A percentile compares a stretch with the other conserved stretches of the same genome.
phyloP scores from a whole-genome alignment of 2,329 filamentous ascomycete genomes.

The Cercospora sp. region DNA sequence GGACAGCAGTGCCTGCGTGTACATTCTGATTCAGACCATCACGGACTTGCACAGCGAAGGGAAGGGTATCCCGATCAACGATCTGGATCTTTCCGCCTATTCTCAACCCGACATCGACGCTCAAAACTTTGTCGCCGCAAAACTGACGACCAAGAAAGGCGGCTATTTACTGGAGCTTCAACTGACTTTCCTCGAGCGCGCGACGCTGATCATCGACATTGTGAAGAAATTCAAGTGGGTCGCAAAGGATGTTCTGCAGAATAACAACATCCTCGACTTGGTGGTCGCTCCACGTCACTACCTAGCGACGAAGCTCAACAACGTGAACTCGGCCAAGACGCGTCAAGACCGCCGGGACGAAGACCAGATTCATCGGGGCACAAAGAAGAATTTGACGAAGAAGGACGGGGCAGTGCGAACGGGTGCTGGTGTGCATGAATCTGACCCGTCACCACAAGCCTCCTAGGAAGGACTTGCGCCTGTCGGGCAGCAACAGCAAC shows the following conservation, averaged over 20 bases:
- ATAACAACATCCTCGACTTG: neutral
- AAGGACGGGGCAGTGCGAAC: no score
- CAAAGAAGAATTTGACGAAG: no score
- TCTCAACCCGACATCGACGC: neutral
- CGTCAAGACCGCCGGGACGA: neutral
- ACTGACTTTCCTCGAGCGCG: neutral
- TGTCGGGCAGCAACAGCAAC: no score
- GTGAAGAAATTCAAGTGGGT: slow-evolving; percentile 1
- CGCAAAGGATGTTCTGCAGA: neutral
- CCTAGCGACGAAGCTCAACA: neutral
- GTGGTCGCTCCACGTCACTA: neutral
- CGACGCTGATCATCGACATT: neutral
- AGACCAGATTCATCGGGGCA: no score
- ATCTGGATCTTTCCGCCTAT: neutral
- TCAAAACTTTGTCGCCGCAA: no score
- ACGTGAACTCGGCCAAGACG: neutral
- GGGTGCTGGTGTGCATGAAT: no score
- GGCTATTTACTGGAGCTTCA: neutral
- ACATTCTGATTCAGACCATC: neutral
- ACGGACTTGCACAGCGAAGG: no score
- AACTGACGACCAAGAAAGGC: neutral
- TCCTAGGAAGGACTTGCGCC: no score
- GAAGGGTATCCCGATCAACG: neutral
- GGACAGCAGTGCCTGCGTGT: neutral
- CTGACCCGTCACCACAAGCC: no score